These are phyloP conservation scores for Syzygium aromaticum DNA, from an alignment of 345 rosid genomes.

Conservation along the genomic window DNA sequence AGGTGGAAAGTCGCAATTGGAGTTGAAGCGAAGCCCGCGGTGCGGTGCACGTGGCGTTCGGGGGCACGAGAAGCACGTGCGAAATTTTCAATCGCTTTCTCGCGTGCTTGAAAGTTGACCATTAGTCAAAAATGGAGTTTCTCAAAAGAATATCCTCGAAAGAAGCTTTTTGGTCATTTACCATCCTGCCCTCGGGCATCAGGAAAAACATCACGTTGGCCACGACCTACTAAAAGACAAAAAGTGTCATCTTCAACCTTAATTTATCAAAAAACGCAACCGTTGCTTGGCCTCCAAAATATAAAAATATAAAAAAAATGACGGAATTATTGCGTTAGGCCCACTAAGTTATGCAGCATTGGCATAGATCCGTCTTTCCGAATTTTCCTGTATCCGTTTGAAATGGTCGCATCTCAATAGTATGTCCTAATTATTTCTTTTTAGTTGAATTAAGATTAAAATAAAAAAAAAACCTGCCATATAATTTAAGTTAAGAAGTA, in stretches of 20 bases:
- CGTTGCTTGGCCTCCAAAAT: neutral
- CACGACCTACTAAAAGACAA: neutral
- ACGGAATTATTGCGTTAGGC: neutral
- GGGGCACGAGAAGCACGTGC: neutral
- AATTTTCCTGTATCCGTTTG: too few species aligned
- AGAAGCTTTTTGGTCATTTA: neutral
- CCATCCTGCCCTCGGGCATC: neutral
- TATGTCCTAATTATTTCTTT: too few species aligned
- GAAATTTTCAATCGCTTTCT: neutral
- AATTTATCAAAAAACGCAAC: neutral
- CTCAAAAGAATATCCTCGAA: neutral
- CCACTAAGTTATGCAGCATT: neutral
- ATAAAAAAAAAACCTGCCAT: too few species aligned
- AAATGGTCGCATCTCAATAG: too few species aligned
- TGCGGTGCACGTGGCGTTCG: neutral
- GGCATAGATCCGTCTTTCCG: neutral
- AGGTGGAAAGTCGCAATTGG: neutral
- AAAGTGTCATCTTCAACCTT: neutral
- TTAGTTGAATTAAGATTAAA: neutral
- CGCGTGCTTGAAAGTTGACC: neutral
- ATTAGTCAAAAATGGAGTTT: neutral
- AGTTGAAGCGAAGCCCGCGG: neutral
- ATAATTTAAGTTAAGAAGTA: too few species aligned
- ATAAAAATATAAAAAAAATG: too few species aligned
- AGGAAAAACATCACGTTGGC: neutral